phyloP scores from a whole-genome alignment of 2,329 filamentous ascomycete species.

The Akanthomyces muscarius region DNA sequence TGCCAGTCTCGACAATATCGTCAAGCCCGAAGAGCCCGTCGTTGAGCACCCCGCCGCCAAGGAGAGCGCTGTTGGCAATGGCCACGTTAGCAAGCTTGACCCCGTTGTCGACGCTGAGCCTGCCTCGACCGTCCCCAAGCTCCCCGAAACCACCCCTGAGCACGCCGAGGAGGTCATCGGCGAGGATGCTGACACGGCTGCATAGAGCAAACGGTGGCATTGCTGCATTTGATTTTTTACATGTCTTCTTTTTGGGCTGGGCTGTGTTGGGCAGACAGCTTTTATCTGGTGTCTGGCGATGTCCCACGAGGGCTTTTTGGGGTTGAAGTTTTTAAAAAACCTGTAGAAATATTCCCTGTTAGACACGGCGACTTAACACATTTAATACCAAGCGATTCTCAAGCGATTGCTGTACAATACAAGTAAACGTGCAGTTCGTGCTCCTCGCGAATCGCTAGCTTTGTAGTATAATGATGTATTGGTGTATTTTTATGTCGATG shows the following conservation, averaged over 20 bases:
- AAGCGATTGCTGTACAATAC: background rate
- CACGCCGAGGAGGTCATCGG: background rate
- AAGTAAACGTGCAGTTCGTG: background rate
- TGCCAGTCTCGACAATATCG: background rate
- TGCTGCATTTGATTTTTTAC: background rate
- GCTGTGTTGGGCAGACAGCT: conserved; percentile 9
- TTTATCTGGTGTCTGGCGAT: conserved; percentile 14
- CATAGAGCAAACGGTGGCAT: background rate
- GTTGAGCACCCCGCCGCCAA: background rate
- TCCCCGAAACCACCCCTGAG: background rate
- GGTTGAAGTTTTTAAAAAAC: conserved; percentile 4
- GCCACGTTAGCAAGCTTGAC: background rate
- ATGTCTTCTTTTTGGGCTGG: conserved; percentile 13
- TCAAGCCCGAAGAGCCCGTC: conserved; percentile 10
- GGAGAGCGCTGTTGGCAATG: background rate
- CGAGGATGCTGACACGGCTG: background rate
- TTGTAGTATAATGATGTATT: background rate
- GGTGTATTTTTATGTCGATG: conserved; percentile 5
- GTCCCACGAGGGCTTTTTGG: background rate
- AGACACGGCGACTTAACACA: conserved; percentile 9
- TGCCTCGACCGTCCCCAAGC: background rate
- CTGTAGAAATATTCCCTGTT: conserved; percentile 4
- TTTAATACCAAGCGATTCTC: conserved; percentile 14
- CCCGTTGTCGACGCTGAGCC: background rate
- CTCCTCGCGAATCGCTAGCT: background rate